Percentiles rank a stretch among this genome's conserved stretches.
Conservation (phyloP, 208 protist genomes). For the Trypanosoma theileri region DNA sequence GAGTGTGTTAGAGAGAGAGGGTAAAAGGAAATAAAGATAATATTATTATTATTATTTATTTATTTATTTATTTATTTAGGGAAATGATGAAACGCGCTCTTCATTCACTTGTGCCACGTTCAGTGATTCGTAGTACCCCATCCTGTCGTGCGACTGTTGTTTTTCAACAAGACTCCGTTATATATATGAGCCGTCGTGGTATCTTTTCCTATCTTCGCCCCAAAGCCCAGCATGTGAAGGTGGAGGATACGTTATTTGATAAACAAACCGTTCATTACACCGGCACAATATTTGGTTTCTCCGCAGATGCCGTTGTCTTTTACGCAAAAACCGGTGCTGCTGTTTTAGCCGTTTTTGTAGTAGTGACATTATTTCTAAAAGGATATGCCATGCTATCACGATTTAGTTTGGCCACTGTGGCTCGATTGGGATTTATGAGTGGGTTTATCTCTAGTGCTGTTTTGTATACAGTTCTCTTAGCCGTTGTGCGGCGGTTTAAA, state of each 20-base stretch:
- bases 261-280: slow-evolving; percentile 64
- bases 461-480: slow-evolving; percentile 55
- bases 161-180: background rate
- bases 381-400: slow-evolving; percentile 68
- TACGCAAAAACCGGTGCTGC: slow-evolving; percentile 68
- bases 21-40: background rate
- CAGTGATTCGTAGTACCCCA: background rate
- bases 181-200: slow-evolving; percentile 15
- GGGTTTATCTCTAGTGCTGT: slow-evolving; percentile 74
- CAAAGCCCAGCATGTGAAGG: slow-evolving; percentile 42
- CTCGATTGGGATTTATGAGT: slow-evolving; percentile 75
- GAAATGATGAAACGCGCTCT: slow-evolving; percentile 1
- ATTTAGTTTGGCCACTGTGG: slow-evolving; percentile 82
- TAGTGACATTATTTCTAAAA: slow-evolving; percentile 77
- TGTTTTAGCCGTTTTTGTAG: slow-evolving; percentile 29
- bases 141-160: background rate
- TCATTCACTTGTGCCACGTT: background rate
- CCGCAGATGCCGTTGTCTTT: slow-evolving; percentile 78
- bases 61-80: no score
- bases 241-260: slow-evolving; percentile 78
- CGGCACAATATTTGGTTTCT: slow-evolving; percentile 79
- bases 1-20: background rate
- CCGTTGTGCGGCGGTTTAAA: slow-evolving; percentile 50
- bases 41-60: no score
- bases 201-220: slow-evolving; percentile 45